These are phyloP conservation scores for Phyllosticta ampelicida DNA, from an alignment of 2,329 filamentous ascomycete genomes.

Conservation along the genomic window DNA sequence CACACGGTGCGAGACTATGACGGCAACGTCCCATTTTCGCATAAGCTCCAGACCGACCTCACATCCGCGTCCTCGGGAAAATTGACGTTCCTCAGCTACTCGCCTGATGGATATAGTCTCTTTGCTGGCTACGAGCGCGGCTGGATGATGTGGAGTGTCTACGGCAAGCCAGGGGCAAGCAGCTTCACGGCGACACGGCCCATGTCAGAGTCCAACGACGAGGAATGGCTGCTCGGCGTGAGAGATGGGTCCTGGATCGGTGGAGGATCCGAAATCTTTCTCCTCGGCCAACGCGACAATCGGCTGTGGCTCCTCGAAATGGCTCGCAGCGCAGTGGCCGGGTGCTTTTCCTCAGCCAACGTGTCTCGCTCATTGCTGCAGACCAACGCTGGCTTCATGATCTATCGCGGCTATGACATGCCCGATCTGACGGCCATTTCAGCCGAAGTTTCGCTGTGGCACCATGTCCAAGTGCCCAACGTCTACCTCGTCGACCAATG, in stretches of 20 bases:
- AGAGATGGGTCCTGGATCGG: conserved; percentile 75
- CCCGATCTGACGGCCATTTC: conserved; percentile 86
- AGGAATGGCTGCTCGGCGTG: conserved; percentile 76
- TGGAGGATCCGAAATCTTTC: conserved; percentile 73
- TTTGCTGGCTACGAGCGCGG: conserved; percentile 88
- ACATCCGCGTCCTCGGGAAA: conserved; percentile 57
- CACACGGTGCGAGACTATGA: conserved; percentile 89
- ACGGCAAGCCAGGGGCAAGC: conserved; percentile 76
- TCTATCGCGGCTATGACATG: conserved; percentile 88
- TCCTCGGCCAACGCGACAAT: conserved; percentile 61
- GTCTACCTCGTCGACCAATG: conserved; percentile 83
- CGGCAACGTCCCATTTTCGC: conserved; percentile 82
- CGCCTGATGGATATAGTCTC: conserved; percentile 89
- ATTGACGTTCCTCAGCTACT: conserved; percentile 70
- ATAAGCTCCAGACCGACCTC: conserved; percentile 60
- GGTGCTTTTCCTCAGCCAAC: conserved; percentile 85
- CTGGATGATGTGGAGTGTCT: conserved; percentile 96
- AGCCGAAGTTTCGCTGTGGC: conserved; percentile 88
- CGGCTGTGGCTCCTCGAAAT: conserved; percentile 83
- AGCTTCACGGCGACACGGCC: conserved; percentile 64
- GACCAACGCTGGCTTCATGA: conserved; percentile 76
- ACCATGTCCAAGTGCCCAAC: conserved; percentile 75
- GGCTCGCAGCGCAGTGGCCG: conserved; percentile 84
- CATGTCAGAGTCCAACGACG: conserved; percentile 56
- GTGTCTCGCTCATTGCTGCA: conserved; percentile 81